phyloP scores from a whole-genome alignment of 2,329 filamentous ascomycete species.

The Sclerotinia spermophila region DNA sequence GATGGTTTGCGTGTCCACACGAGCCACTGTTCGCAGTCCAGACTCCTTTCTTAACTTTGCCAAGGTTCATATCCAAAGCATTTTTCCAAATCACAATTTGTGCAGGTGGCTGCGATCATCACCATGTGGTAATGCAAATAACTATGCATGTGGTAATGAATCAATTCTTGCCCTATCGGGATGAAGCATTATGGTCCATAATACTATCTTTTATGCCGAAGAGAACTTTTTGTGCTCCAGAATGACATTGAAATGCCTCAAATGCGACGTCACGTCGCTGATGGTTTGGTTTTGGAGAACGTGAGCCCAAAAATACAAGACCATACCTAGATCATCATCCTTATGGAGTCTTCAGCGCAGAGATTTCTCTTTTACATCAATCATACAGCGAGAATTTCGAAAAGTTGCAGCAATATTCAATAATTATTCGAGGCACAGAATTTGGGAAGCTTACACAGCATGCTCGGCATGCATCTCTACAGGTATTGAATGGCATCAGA shows the following conservation, averaged over 20 bases:
- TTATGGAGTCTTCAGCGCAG: background rate
- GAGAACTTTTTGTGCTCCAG: slow-evolving; percentile 7
- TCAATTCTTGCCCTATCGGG: slow-evolving; percentile 1
- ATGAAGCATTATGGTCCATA: background rate
- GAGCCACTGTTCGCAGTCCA: slow-evolving; percentile 1
- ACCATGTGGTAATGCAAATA: background rate
- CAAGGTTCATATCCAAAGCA: background rate
- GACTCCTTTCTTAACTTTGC: background rate
- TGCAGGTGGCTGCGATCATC: background rate
- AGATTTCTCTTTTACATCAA: slow-evolving; percentile 2
- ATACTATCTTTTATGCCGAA: slow-evolving; percentile 11
- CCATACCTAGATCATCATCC: background rate
- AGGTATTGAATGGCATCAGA: background rate
- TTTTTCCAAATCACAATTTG: background rate
- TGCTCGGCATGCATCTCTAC: background rate
- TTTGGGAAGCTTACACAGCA: background rate
- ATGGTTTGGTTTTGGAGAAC: background rate
- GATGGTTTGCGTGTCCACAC: slow-evolving; percentile 1
- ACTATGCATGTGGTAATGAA: slow-evolving; percentile 3
- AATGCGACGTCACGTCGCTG: slow-evolving; percentile 5
- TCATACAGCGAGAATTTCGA: background rate
- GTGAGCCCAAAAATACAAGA: background rate
- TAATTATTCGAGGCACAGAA: background rate
- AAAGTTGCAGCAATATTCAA: background rate
- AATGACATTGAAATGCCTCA: background rate